Evolutionary conservation across 108 stramenopile genomes (phyloP), one percentile per base, ranked within the genome.

Genomic region (Schizochytrium sp.): DNA sequence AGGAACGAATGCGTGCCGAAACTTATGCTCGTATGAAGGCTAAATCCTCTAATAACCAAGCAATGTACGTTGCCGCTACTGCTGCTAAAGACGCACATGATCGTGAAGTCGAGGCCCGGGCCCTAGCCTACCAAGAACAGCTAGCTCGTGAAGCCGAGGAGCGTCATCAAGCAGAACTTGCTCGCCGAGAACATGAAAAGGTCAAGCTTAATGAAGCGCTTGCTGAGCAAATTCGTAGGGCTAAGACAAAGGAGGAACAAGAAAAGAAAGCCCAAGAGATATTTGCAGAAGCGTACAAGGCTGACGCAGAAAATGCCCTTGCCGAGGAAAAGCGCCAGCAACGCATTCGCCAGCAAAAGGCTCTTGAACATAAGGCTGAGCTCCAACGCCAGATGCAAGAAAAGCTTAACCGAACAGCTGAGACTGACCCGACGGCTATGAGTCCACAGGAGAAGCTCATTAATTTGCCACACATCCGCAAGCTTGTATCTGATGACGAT

Each of bases 11-110:
- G 76, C 47, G 76, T 38, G 50, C 47, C 47, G 76, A 83, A 53
- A 83, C 76, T n/a, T 83, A 55, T 28, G 76, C 47, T 10, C 47
- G 76, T 38, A 83, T 83, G 76, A 83, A 83, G 76, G 76, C 76
- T 38, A 83, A 83, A 53, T 83, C 76, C 76, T 55, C 50, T 53
- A 49, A 83, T 38, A 83, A 83, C 47, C 76, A 83, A 4, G 50
- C 47, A 17, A 83, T 83, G 76, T 83, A 83, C 76, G 50, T 83
- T 49, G 50, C 47, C 47, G 76, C 76, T 40, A 83, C 76, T 10
- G 76, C 76, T n/a, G 76, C 76, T n/a, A 83, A 55, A 53, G 28
- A 49, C 15, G 76, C 76, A 5, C 47, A 83, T 38, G 76, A 83
- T 38, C 47, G 53, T 38, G 76, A 83, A 53, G 76, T 55, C n/a